Conservation (phyloP, 768 basidiomycete genomes). For the Erythrobasidium yunnanense region DNA sequence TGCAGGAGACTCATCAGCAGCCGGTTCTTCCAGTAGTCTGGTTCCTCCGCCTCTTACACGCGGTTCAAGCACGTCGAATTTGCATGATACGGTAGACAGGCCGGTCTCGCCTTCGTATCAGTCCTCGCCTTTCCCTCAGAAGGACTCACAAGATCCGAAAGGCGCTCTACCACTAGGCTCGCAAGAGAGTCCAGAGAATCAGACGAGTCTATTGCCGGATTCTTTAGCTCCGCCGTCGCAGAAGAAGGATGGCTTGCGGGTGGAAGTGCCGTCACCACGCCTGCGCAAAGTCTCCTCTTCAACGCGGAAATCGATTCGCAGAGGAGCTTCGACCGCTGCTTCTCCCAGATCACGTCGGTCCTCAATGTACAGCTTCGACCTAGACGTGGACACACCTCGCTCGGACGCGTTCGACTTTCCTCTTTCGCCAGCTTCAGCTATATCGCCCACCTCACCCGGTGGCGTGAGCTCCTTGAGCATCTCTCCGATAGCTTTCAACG, state of each 20-base stretch:
- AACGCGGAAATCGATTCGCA: constrained; percentile 5
- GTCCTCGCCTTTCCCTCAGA: too few relatives aligned
- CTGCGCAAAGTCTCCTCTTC: constrained; percentile 4
- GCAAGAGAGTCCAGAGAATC: constrained; percentile 1
- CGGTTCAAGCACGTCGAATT: too few relatives aligned
- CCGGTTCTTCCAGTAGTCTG: neutral
- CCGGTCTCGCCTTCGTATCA: too few relatives aligned
- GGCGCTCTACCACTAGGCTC: neutral
- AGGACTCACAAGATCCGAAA: too few relatives aligned
- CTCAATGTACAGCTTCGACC: constrained; percentile 25
- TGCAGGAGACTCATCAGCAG: neutral
- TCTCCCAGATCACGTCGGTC: constrained; percentile 6
- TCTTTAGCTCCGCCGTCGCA: neutral
- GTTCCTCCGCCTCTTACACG: neutral
- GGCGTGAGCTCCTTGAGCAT: neutral
- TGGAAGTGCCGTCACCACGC: neutral
- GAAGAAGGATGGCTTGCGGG: neutral
- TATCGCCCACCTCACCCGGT: neutral
- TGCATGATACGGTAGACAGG: too few relatives aligned
- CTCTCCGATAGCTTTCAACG: constrained; percentile 20
- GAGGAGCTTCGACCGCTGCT: constrained; percentile 14
- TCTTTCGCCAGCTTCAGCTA: neutral
- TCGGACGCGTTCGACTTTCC: constrained; percentile 24
- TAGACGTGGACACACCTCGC: constrained; percentile 26
- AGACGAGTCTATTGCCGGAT: neutral